Percentiles rank a stretch among this genome's conserved stretches.
phyloP scores from a whole-genome alignment of 2,329 filamentous ascomycete species.

The Chrysoporthe deuterocubensis region DNA sequence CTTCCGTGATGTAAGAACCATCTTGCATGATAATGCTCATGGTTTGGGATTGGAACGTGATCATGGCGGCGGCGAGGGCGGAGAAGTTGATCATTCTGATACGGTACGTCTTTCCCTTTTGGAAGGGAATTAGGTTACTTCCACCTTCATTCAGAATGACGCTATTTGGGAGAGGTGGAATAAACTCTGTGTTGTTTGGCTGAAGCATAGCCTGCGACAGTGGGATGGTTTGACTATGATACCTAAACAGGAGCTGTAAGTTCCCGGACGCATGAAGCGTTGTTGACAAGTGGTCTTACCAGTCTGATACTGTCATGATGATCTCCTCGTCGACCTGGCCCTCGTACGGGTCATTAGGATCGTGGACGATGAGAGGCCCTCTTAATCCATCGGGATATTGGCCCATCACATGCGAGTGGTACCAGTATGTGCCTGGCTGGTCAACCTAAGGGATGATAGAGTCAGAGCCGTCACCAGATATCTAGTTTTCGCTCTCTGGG shows the following conservation, averaged over 20 bases:
- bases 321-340: conserved; percentile 58
- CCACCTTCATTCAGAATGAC: conserved; percentile 50
- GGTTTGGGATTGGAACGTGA: conserved; percentile 48
- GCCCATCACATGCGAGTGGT: conserved; percentile 67
- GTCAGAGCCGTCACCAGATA: conserved; percentile 4
- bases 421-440: conserved; percentile 52
- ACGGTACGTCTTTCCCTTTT: conserved; percentile 50
- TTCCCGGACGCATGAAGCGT: too few species aligned
- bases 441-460: conserved; percentile 38
- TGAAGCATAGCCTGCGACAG: conserved; percentile 46
- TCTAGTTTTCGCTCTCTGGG: background rate
- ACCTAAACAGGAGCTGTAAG: conserved; percentile 39
- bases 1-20: conserved; percentile 44
- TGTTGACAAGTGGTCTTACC: conserved; percentile 31
- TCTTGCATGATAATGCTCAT: conserved; percentile 53
- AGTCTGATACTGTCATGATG: conserved; percentile 47
- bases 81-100: conserved; percentile 52
- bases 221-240: conserved; percentile 44
- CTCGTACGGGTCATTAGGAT: conserved; percentile 54
- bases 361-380: conserved; percentile 60
- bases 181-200: conserved; percentile 44
- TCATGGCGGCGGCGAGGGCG: conserved; percentile 47
- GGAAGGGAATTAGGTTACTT: conserved; percentile 42
- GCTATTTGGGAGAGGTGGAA: conserved; percentile 46
- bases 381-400: conserved; percentile 69